These are phyloP conservation scores for Penicillium parvum DNA, from an alignment of 495 filamentous ascomycete genomes.

Conservation along the genomic window DNA sequence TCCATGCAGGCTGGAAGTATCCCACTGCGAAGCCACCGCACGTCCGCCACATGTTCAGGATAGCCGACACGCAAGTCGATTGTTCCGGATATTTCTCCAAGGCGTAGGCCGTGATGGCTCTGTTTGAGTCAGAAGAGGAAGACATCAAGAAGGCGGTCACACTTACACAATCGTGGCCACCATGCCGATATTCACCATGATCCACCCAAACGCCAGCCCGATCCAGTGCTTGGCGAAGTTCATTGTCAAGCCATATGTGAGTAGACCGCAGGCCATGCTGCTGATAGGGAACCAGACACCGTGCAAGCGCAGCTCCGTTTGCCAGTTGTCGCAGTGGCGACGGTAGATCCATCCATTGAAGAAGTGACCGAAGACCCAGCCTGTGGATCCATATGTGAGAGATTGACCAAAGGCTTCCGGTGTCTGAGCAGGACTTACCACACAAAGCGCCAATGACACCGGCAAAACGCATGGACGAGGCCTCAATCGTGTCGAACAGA, in stretches of 20 bases:
- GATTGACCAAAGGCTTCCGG: neutral
- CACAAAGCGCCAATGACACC: conserved; percentile 32
- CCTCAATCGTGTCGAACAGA: conserved; percentile 31
- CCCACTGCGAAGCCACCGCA: conserved; percentile 43
- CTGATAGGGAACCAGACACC: conserved; percentile 35
- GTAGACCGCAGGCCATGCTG: conserved; percentile 28
- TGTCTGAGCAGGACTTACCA: conserved; percentile 22
- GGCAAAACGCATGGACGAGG: conserved; percentile 38
- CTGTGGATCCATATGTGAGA: conserved; percentile 10
- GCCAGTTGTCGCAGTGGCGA: conserved; percentile 24
- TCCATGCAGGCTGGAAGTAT: conserved; percentile 47
- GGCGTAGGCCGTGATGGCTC: conserved; percentile 35
- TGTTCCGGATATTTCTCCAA: conserved; percentile 43
- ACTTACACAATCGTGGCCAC: conserved; percentile 35
- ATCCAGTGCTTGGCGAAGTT: conserved; percentile 37
- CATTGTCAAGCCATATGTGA: conserved; percentile 35
- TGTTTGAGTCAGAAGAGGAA: conserved; percentile 4
- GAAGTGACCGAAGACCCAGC: conserved; percentile 30
- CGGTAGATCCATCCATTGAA: conserved; percentile 37
- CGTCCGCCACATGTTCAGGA: conserved; percentile 43
- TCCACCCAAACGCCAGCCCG: conserved; percentile 38
- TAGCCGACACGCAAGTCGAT: conserved; percentile 37
- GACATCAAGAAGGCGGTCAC: neutral
- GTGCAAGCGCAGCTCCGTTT: conserved; percentile 32
- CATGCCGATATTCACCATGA: conserved; percentile 39